Percentiles rank a stretch among this genome's conserved stretches.
Evolutionary conservation across 176 grass and related monocot species (phyloP).

Genomic region (Sorghum bicolor): Sorghum_bicolor_NCBIv3 NC_012878.2:5525501-5526000

Average conservation of each 20-base stretch:
- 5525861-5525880: background rate
- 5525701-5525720: background rate
- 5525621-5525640: background rate
- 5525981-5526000: slow-evolving; percentile 75
- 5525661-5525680: background rate
- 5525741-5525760: background rate
- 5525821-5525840: background rate
- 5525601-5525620: background rate
- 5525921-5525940: background rate
- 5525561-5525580: background rate
- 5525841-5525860: background rate
- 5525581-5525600: background rate
- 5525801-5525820: background rate
- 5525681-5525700: background rate
- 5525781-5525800: background rate
- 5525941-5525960: background rate
- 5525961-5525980: slow-evolving; percentile 77
- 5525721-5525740: background rate
- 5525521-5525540: background rate
- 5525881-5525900: background rate
- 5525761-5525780: background rate
- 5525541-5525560: background rate
- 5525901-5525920: background rate
- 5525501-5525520: background rate
- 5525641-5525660: background rate